These are phyloP conservation scores for Cylindrotheca closterium DNA, from an alignment of 108 stramenopile species.

Conservation along the genomic window DNA sequence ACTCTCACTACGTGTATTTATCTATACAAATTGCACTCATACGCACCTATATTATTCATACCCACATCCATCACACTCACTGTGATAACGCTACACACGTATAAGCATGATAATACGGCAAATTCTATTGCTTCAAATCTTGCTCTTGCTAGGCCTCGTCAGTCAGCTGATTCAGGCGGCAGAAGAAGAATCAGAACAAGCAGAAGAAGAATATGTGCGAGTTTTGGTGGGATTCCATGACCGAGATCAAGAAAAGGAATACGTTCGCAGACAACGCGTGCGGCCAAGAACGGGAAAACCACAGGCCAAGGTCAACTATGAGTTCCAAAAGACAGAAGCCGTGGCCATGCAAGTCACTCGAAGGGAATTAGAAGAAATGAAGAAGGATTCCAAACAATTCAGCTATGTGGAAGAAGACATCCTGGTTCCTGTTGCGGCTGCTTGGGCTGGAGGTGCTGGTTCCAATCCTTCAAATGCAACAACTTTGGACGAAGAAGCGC, in stretches of 20 bases:
- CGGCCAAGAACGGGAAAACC: background rate
- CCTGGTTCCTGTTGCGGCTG: background rate
- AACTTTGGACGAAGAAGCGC: background rate
- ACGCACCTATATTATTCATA: too few relatives aligned
- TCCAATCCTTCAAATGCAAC: background rate
- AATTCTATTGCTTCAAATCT: too few relatives aligned
- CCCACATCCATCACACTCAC: too few relatives aligned
- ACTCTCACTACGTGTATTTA: too few relatives aligned
- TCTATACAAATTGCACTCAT: too few relatives aligned
- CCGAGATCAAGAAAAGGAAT: background rate
- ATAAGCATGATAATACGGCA: too few relatives aligned
- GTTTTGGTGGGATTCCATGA: background rate
- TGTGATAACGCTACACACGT: too few relatives aligned
- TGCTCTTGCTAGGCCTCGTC: too few relatives aligned
- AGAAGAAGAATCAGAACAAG: too few relatives aligned
- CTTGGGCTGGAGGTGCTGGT: too few relatives aligned
- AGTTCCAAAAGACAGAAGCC: background rate
- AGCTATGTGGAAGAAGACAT: background rate
- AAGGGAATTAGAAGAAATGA: background rate
- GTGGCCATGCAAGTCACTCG: background rate
- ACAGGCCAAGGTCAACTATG: background rate
- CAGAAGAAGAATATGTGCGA: too few relatives aligned
- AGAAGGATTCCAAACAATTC: background rate
- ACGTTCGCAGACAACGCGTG: background rate
- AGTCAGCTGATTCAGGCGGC: too few relatives aligned